Base-by-base conservation (phyloP, 2,329 filamentous ascomycete genomes). In the Ceratocystis diversiconidia region DNA sequence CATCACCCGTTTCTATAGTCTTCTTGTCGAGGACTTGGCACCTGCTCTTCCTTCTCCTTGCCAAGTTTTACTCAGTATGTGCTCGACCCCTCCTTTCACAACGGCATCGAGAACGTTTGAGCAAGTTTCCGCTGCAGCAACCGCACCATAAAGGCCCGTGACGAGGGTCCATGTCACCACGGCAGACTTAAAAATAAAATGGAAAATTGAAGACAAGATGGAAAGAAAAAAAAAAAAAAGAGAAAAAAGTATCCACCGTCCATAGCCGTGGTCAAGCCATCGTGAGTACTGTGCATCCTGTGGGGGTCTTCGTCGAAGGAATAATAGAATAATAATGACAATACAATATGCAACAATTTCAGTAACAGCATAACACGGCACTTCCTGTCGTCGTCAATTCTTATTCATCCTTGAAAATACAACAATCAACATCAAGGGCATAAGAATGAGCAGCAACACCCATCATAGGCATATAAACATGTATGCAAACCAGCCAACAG, bases 41-140 rank as follows among this genome's bases (percentile, higher is more conserved):
- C 22, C 0, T 52, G 19, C 48, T 52, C 48, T 28, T 52, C 10
- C 48, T 19, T 50, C 12, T 8, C 17, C 19, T 50, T 52, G 22
- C 19, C 48, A 15, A 41, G 36, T 1, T 41, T 12, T 41, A 41
- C 36, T 12, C 36, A 41, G 36, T 4, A 15, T 10, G 12, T 15
- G 36, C 36, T 41, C 10, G 10, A 41, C 12, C 36, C 36, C 36
- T 41, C 22, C 48, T 52, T 36, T 36, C 8, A 8, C 2, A 59
- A 4, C 5, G 15, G 55, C 55, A 32, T 36, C 69, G 69, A 69
- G 69, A 67, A 66, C 61, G 32, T 70, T 70, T 70, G 69, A 70
- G 69, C 69, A 70, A 69, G 69, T 70, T 70, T 70, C 66, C 32
- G 5, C 61, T 28, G 17, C 57, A 15, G 22, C 44, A 62, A 43